Evolutionary conservation across 768 basidiomycete genomes (phyloP).

Genomic region (Leucosporidium creatinivorum): DNA sequence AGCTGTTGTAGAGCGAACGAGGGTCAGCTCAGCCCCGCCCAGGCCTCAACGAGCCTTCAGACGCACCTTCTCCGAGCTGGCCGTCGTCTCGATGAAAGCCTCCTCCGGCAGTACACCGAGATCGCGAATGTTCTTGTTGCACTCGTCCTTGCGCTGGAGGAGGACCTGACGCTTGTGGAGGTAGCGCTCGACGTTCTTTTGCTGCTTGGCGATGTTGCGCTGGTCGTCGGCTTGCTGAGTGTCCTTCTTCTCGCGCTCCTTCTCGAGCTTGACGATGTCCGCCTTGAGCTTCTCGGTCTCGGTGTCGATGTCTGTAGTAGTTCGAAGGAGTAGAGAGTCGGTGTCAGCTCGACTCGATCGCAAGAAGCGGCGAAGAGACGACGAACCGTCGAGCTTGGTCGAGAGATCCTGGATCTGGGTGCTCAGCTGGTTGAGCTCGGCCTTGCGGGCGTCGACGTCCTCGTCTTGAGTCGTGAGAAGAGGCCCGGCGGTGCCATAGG

Average conservation of each 20-base stretch:
- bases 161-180: slow-evolving; percentile 86
- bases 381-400: slow-evolving; percentile 57
- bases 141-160: slow-evolving; percentile 76
- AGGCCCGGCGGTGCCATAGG: slow-evolving; percentile 45
- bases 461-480: slow-evolving; percentile 46
- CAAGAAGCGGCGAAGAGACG: too few species aligned
- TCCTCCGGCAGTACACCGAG: slow-evolving; percentile 94
- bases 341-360: not conserved
- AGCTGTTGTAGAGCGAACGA: slow-evolving; percentile 50
- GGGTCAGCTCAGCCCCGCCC: too few species aligned
- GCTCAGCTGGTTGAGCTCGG: slow-evolving; percentile 64
- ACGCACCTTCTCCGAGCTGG: slow-evolving; percentile 68
- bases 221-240: slow-evolving; percentile 78
- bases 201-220: slow-evolving; percentile 76
- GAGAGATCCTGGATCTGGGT: slow-evolving; percentile 59
- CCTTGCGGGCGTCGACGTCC: slow-evolving; percentile 59
- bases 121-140: slow-evolving; percentile 89
- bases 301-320: slow-evolving; percentile 45
- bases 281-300: slow-evolving; percentile 28
- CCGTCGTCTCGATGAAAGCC: slow-evolving; percentile 77
- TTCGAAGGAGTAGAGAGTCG: slow-evolving; percentile 48
- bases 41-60: not conserved
- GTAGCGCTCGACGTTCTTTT: slow-evolving; percentile 92
- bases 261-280: slow-evolving; percentile 25
- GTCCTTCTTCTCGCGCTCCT: slow-evolving; percentile 64